Evolutionary conservation across 2,329 filamentous ascomycete genomes (phyloP), one percentile per base, ranked within the genome.

Genomic region (Penicillium capsulatum): DNA sequence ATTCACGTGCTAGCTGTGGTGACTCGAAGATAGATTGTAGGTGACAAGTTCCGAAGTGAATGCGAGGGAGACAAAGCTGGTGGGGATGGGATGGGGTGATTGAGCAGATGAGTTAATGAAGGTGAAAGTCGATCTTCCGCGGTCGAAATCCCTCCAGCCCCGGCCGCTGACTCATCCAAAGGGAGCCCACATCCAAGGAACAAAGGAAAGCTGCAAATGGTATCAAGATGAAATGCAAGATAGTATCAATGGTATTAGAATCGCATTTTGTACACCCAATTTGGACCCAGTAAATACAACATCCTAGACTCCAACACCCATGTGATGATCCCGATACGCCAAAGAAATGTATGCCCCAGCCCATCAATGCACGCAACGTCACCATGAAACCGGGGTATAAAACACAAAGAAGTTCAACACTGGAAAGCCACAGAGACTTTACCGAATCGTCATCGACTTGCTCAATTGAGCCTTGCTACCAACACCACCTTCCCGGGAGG

Each of bases 391-490:
- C 32, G 30, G 44, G 48, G 51, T 51, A 51, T 52, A 35, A 37
- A 48, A 34, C 36, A 34, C 24, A 26, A 34, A 8, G 27, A 36
- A 42, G 36, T 31, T 20, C 41, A 17, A 30, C 36, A 26, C 37
- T 31, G 34, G 20, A 9, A 19, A 27, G 19, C 36, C 17, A 38
- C 19, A 42, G 27, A 31, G 11, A 32, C 30, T 53, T 76, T 80
- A 92, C 63, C 86, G 83, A 64, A 91, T 91, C 31, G 90, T 96
- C 85, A 95, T 94, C 68, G 91, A 87, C 81, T 95, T 96, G 63
- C 81, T 81, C 76, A 91, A 84, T 59, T 86, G 81, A 40, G 85
- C 88, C 72, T 91, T 91, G 67, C 78, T 79, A 34, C 83, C 83
- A 44, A 84, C 74, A 48, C 81, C 81, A 42, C 82, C 77, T 54